Evolutionary conservation across 2,329 filamentous ascomycete species (phyloP).

Genomic region (Trichoderma citrinoviride): DNA sequence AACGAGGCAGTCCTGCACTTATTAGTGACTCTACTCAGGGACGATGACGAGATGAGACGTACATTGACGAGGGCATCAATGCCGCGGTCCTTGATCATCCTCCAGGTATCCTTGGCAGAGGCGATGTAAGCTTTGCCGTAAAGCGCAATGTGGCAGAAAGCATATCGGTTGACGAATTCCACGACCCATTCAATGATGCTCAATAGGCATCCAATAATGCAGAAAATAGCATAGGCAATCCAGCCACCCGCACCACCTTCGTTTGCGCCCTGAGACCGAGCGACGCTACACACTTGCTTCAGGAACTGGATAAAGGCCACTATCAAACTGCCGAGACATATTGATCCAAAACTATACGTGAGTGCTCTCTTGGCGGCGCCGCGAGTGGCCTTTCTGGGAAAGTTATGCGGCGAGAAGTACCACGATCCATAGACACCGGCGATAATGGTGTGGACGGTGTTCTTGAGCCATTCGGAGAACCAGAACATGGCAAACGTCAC

Average conservation of each 20-base stretch:
- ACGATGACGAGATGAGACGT: constrained; percentile 25
- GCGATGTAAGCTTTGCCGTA: constrained; percentile 87
- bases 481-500: constrained; percentile 91
- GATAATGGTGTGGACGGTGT: constrained; percentile 84
- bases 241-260: constrained; percentile 75
- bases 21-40: constrained; percentile 24
- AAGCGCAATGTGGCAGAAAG: constrained; percentile 87
- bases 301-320: constrained; percentile 85
- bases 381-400: constrained; percentile 75
- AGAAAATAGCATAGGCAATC: constrained; percentile 64
- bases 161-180: constrained; percentile 86
- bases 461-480: constrained; percentile 92
- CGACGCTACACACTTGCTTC: constrained; percentile 78
- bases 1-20: constrained; percentile 66
- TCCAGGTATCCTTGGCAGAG: constrained; percentile 87
- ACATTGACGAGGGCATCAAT: constrained; percentile 83
- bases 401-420: constrained; percentile 75
- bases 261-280: constrained; percentile 57
- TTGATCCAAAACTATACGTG: constrained; percentile 90
- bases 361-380: constrained; percentile 78
- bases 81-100: constrained; percentile 86
- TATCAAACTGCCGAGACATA: constrained; percentile 79
- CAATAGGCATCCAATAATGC: constrained; percentile 74
- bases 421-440: constrained; percentile 88
- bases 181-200: constrained; percentile 79